These are phyloP conservation scores for Trichosporon coremiiforme DNA, from an alignment of 1,284 basidiomycete species.

Conservation along the genomic window DNA sequence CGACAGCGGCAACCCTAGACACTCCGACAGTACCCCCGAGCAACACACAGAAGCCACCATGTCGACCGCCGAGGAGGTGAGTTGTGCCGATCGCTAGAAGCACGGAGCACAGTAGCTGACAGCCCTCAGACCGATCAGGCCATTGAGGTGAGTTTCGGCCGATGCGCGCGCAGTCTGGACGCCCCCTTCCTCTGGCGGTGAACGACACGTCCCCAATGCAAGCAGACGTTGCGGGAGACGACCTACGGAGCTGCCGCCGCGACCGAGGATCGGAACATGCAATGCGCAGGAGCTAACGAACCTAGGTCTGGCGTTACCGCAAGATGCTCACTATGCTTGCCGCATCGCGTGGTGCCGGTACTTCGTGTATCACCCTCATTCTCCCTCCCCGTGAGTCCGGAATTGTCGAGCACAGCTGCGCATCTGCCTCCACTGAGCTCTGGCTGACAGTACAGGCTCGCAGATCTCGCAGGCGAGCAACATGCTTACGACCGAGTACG, in stretches of 20 bases:
- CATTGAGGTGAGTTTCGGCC: constrained; percentile 42
- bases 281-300: constrained; percentile 19
- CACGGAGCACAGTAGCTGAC: constrained; percentile 21
- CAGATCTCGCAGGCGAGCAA: constrained; percentile 92
- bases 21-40: background rate
- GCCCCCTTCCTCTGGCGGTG: background rate
- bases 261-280: background rate
- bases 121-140: constrained; percentile 49
- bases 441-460: constrained; percentile 60
- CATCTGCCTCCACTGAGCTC: too few species aligned
- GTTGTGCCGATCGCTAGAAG: background rate
- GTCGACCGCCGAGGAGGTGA: constrained; percentile 28
- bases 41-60: constrained; percentile 19
- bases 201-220: background rate
- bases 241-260: background rate
- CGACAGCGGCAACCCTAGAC: constrained; percentile 11
- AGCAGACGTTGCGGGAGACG: background rate
- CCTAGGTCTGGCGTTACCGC: constrained; percentile 81
- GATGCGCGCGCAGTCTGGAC: background rate
- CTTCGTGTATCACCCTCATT: constrained; percentile 98
- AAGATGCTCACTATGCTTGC: constrained; percentile 97
- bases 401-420: too few species aligned
- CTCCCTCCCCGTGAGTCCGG: constrained; percentile 76
- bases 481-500: constrained; percentile 99
- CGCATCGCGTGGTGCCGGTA: constrained; percentile 90